Percentiles rank a stretch among this genome's conserved stretches.
phyloP scores from a whole-genome alignment of 2,329 filamentous ascomycete genomes.

The Neophaeococcomyces aloes region DNA sequence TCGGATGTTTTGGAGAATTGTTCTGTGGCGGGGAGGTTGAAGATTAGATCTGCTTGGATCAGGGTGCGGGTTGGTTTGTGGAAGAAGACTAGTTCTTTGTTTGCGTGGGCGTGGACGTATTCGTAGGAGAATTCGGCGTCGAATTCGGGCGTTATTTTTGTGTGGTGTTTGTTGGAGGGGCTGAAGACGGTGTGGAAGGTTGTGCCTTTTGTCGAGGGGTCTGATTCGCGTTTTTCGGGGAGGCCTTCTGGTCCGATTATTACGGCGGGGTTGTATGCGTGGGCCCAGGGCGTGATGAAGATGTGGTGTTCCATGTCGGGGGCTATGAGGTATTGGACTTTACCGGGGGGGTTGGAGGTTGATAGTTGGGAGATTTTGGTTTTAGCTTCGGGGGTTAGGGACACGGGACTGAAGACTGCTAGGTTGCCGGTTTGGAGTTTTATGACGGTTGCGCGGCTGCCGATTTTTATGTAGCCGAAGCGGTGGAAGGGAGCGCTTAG shows the following conservation, averaged over 20 bases:
- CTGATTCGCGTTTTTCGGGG: constrained; percentile 64
- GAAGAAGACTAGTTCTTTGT: constrained; percentile 79
- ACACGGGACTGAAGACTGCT: constrained; percentile 85
- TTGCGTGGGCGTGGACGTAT: constrained; percentile 67
- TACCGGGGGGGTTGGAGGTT: constrained; percentile 50
- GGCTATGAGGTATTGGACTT: constrained; percentile 74
- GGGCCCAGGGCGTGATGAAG: constrained; percentile 75
- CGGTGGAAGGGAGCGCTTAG: constrained; percentile 76
- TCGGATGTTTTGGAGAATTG: constrained; percentile 59
- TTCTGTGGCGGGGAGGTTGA: constrained; percentile 80
- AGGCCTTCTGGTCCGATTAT: constrained; percentile 76
- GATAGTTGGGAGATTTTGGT: constrained; percentile 45
- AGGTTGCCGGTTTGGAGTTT: constrained; percentile 66
- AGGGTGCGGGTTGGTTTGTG: constrained; percentile 70
- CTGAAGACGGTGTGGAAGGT: constrained; percentile 61
- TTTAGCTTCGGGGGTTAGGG: constrained; percentile 64
- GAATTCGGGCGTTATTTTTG: constrained; percentile 62
- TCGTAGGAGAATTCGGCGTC: constrained; percentile 78
- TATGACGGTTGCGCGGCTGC: constrained; percentile 76
- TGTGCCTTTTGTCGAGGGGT: constrained; percentile 45
- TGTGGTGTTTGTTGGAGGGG: constrained; percentile 38
- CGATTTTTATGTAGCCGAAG: constrained; percentile 68
- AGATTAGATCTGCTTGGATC: constrained; percentile 82
- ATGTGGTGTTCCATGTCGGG: constrained; percentile 92
- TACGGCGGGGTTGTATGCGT: constrained; percentile 64